These are phyloP conservation scores for Alloteropsis semialata DNA, from an alignment of 176 grass and related monocot genomes.

Conservation along the genomic window DNA sequence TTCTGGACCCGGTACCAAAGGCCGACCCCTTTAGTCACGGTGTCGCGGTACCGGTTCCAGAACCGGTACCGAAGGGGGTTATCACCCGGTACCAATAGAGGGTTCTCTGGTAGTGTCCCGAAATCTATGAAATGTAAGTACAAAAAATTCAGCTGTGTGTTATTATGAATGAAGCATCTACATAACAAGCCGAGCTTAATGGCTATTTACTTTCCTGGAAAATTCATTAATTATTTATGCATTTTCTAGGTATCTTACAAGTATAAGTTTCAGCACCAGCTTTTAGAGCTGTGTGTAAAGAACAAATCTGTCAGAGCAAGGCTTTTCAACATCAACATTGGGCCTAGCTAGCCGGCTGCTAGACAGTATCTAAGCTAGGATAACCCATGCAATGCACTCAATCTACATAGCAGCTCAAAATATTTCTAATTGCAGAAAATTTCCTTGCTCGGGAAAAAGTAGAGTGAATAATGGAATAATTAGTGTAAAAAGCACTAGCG, in stretches of 20 bases:
- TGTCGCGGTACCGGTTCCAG: no score
- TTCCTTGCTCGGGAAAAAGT: constrained; percentile 1
- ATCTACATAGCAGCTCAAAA: constrained; percentile 1
- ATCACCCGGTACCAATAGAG: no score
- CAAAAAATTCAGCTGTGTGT: background rate
- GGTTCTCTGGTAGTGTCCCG: no score
- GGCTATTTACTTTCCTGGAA: background rate
- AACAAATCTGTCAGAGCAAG: background rate
- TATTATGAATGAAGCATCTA: background rate
- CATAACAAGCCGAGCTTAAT: background rate
- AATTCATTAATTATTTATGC: background rate
- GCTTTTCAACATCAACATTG: background rate
- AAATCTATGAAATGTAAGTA: background rate
- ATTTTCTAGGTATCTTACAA: background rate
- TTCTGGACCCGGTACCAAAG: no score
- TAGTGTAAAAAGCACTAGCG: background rate
- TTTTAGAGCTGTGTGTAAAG: background rate
- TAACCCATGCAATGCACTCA: background rate
- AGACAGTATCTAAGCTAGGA: background rate
- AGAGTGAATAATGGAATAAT: background rate
- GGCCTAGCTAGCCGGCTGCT: background rate
- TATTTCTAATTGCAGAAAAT: background rate
- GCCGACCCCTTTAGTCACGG: no score
- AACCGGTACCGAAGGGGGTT: no score
- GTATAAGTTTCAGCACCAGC: background rate